phyloP scores from a whole-genome alignment of 108 stramenopile genomes.

The Skeletonema menzelii region DNA sequence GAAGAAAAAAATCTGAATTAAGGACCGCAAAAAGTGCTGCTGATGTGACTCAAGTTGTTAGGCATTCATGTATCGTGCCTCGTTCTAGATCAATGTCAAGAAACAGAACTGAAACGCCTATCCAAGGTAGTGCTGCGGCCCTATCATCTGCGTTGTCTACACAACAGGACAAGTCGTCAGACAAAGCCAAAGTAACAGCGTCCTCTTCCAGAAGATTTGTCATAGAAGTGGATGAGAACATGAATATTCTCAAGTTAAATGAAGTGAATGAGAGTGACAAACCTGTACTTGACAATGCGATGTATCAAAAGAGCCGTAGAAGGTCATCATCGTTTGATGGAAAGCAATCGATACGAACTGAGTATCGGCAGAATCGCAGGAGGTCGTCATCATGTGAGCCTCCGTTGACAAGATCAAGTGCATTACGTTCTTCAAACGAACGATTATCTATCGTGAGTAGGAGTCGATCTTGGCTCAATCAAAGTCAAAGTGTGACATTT shows the following conservation, averaged over 20 bases:
- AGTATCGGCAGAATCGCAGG: background rate
- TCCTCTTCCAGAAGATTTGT: background rate
- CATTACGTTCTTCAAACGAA: background rate
- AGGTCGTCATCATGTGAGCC: background rate
- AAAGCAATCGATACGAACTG: background rate
- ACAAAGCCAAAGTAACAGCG: background rate
- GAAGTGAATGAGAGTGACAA: background rate
- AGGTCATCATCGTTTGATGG: background rate
- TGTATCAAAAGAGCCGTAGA: background rate
- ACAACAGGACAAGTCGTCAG: background rate
- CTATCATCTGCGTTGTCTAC: background rate
- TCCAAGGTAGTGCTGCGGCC: background rate
- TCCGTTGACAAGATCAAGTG: background rate
- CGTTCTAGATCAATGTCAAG: slow-evolving; percentile 1
- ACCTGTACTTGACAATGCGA: background rate
- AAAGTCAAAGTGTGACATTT: background rate
- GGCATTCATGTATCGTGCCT: background rate
- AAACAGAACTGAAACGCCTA: background rate
- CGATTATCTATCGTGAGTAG: background rate
- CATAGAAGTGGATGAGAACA: background rate
- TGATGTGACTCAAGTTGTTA: background rate
- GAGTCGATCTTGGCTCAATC: background rate
- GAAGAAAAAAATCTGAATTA: background rate
- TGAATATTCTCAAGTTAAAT: background rate
- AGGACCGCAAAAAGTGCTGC: background rate